A percentile compares a stretch with the other conserved stretches of the same genome.
Conservation (phyloP, 352 stramenopile genomes). For the Pythium biforme region DNA sequence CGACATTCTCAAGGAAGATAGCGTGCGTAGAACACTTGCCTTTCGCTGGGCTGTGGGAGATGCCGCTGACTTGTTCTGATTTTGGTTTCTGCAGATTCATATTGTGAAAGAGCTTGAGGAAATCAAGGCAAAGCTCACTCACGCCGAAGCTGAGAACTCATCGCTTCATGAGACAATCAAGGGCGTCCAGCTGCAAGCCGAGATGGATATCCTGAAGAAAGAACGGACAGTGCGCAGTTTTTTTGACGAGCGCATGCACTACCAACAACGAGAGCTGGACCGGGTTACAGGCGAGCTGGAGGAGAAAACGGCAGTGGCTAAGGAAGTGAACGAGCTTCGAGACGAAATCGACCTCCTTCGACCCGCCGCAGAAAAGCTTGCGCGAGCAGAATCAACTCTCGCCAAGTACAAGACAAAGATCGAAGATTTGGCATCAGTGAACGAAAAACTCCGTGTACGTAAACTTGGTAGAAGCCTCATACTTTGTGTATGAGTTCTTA, state of each 20-base stretch:
- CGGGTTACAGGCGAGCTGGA: constrained; percentile 32
- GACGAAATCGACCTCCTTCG: constrained; percentile 75
- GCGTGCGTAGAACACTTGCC: constrained; percentile 31
- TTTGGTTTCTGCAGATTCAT: constrained; percentile 33
- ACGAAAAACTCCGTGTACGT: constrained; percentile 53
- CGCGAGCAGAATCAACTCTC: constrained; percentile 45
- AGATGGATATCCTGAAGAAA: constrained; percentile 56
- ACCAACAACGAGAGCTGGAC: constrained; percentile 46
- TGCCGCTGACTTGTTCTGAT: not conserved
- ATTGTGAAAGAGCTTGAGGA: constrained; percentile 34
- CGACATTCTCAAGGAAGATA: constrained; percentile 60
- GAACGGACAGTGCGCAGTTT: constrained; percentile 46
- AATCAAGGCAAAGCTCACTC: constrained; percentile 24
- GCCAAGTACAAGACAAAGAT: constrained; percentile 75
- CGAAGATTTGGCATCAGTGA: constrained; percentile 50
- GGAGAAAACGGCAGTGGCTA: constrained; percentile 34
- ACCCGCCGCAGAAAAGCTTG: constrained; percentile 42
- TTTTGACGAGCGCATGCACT: constrained; percentile 52
- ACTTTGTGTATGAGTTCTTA: not conserved
- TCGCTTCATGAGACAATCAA: constrained; percentile 35
- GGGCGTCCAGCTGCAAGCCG: constrained; percentile 38
- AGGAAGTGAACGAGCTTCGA: constrained; percentile 36
- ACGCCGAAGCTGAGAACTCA: constrained; percentile 31
- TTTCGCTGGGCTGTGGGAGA: not conserved
- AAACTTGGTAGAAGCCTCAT: no score